These are phyloP conservation scores for Leccinellum luteum DNA, from an alignment of 768 basidiomycete species.

Conservation along the genomic window DNA sequence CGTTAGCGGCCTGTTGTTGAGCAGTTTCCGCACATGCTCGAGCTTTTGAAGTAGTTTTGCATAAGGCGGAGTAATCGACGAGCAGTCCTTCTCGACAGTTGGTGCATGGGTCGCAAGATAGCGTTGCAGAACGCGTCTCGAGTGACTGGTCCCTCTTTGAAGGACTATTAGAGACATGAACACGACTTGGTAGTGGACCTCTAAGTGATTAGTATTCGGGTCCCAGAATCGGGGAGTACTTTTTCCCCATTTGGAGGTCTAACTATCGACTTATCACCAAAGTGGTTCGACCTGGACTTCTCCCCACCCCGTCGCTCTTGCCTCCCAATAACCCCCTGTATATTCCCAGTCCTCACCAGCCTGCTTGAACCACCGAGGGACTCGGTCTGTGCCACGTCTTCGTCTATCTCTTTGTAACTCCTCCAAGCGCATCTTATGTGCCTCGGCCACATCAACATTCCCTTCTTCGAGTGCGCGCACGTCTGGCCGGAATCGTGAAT, in stretches of 20 bases:
- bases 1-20: conserved; percentile 76
- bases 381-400: conserved; percentile 51
- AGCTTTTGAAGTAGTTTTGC: conserved; percentile 66
- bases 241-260: not conserved
- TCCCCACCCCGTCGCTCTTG: conserved; percentile 63
- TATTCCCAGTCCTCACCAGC: conserved; percentile 73
- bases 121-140: conserved; percentile 24
- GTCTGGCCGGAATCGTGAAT: conserved; percentile 80
- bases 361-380: conserved; percentile 75
- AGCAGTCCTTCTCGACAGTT: conserved; percentile 54
- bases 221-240: not conserved
- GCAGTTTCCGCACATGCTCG: conserved; percentile 59
- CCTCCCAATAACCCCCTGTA: conserved; percentile 82
- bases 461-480: conserved; percentile 83
- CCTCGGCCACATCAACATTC: conserved; percentile 65
- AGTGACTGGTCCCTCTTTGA: conserved; percentile 11
- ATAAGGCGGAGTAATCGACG: conserved; percentile 86
- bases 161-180: conserved; percentile 25
- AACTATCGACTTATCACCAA: conserved; percentile 43
- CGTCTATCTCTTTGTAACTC: conserved; percentile 75
- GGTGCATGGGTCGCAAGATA: conserved; percentile 41
- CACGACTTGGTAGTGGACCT: not conserved
- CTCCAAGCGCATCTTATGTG: conserved; percentile 69
- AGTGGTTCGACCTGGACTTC: conserved; percentile 45
- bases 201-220: not conserved